Evolutionary conservation across 208 protist species (phyloP).

Genomic region (Porcisia deanei): DNA sequence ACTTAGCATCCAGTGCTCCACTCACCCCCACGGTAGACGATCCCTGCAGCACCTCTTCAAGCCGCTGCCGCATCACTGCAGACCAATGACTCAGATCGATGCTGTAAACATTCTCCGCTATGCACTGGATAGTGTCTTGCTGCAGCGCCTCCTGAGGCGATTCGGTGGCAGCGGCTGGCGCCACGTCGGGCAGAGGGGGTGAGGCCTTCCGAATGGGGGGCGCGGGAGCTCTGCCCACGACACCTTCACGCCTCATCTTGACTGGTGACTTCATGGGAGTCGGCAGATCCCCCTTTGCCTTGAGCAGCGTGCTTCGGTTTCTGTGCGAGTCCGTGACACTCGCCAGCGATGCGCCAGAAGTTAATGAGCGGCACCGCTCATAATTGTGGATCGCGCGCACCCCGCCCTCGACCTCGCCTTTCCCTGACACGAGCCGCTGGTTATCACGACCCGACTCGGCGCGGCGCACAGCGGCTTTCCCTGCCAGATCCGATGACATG

Average conservation of each 20-base stretch:
- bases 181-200: neutral
- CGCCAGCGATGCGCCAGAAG: neutral
- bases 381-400: neutral
- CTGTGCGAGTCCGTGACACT: neutral
- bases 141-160: neutral
- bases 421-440: neutral
- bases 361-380: neutral
- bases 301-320: neutral
- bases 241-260: neutral
- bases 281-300: neutral
- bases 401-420: neutral
- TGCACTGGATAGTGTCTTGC: neutral
- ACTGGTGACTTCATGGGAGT: no score
- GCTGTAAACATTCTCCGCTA: slow-evolving; percentile 26
- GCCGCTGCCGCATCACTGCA: neutral
- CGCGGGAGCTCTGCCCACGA: neutral
- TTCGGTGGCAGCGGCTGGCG: neutral
- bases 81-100: slow-evolving; percentile 15
- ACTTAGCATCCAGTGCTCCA: neutral
- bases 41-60: neutral
- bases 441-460: neutral
- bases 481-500: neutral
- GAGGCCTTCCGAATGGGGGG: neutral
- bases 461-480: neutral
- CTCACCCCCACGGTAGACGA: neutral